Conservation (phyloP, 2,329 filamentous ascomycete species). For the Huntiella bhutanensis region DNA sequence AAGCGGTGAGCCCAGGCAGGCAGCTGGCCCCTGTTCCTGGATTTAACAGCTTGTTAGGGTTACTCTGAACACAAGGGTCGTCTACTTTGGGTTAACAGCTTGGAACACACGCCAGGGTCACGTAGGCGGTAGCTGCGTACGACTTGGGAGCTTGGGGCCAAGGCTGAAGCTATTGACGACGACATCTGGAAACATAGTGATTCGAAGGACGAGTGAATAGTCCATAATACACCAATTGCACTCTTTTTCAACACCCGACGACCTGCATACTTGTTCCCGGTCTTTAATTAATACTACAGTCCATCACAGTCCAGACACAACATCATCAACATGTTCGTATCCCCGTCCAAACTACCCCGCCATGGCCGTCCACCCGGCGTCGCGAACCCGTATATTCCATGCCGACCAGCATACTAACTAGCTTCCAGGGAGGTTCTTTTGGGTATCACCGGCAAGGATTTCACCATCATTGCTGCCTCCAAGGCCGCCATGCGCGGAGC, state of each 20-base stretch:
- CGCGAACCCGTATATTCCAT: background rate
- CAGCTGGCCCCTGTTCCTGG: background rate
- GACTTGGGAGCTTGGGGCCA: background rate
- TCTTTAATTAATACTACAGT: background rate
- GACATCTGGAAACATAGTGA: conserved; percentile 1
- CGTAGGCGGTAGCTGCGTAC: background rate
- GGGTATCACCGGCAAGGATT: conserved; percentile 98
- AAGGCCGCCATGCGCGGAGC: conserved; percentile 97
- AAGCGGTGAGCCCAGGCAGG: conserved; percentile 19
- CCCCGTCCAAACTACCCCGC: background rate
- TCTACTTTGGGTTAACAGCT: background rate
- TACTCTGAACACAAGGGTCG: too few relatives aligned
- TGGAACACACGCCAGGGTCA: too few relatives aligned
- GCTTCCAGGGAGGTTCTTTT: conserved; percentile 76
- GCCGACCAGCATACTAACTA: background rate
- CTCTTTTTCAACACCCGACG: background rate
- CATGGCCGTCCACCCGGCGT: background rate
- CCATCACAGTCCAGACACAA: background rate
- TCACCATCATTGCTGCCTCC: conserved; percentile 89
- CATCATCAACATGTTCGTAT: conserved; percentile 5
- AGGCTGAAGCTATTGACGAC: conserved; percentile 10
- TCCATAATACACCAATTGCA: background rate
- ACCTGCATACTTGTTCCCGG: background rate
- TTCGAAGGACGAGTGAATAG: background rate
- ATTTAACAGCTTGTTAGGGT: background rate